Evolutionary conservation across 2,329 filamentous ascomycete genomes (phyloP), one percentile per base, ranked within the genome.

Genomic region (Dactylellina sp.): DNA sequence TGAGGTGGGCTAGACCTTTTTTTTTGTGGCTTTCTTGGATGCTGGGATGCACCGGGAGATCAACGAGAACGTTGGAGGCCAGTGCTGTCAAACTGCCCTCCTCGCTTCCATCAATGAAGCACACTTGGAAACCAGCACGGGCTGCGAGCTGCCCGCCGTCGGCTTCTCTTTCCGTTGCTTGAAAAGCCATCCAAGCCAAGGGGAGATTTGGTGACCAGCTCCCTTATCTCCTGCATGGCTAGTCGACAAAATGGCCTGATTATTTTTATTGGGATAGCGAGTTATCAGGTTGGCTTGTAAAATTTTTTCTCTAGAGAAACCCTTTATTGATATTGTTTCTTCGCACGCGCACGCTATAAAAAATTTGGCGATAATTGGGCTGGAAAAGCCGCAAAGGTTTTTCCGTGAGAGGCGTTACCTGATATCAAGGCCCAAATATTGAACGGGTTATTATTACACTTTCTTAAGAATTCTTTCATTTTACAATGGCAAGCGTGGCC

Each of bases 31-130:
- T 64, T 46, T 39, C 61, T 59, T 56, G 63, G 53, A 25, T 24
- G 52, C 68, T 65, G 49, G 50, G 46, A 56, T 64, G 55, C 50
- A n/a, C 53, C 70, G 70, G 70, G 70, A 74, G 70, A 74, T 74
- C 70, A 66, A 44, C 70, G 53, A 44, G 49, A 66, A 47, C 70
- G 55, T 55, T 56, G 42, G 32, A 40, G 57, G 32, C 59, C 49
- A 37, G 55, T 55, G 55, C 61, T 74, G 61, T 74, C 53, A 62
- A 64, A 59, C 47, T 60, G 20, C 37, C 37, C 28, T 35, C 28
- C 49, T 66, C 61, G 61, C 61, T 62, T 74, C 61, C 61, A 62
- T 50, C 53, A 61, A 25, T 66, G 20, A 49, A 49, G 39, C 70
- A 64, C 68, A 65, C 68, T 53, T 32, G 46, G 9, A 42, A 65